Evolutionary conservation across 2,329 filamentous ascomycete species (phyloP), one percentile per base, ranked within the genome.

Genomic region (Graphilbum fragrans): DNA sequence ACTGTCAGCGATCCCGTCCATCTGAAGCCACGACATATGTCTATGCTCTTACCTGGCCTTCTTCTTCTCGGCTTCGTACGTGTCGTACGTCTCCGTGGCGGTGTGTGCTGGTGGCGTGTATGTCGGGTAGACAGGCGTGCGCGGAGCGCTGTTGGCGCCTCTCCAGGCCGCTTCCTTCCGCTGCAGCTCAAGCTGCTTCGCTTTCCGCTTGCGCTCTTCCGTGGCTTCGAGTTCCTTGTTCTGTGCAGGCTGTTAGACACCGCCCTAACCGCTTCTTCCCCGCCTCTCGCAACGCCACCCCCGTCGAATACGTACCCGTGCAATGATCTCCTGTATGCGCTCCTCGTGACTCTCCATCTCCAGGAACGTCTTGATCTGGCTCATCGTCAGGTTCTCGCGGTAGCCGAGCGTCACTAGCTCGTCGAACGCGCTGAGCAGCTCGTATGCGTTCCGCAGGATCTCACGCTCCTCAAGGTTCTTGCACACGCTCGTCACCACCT

Each of bases 331-430:
- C 63, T 98, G 92, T 52, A 98, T 96, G 58, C 92, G 80, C 72
- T 98, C 92, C 65, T 98, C 93, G 57, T 98, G 92, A 63, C 83
- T 92, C 64, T 98, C 92, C 92, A 98, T 98, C 58, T 96, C 93
- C 52, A 98, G 64, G 71, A 98, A 98, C 3, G 92, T 95, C 74
- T 93, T 95, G 70, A 98, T 98, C 66, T 98, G 93, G 63, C 80
- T 86, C 54, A 98, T 77, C 20, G 90, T 93, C 52, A 98, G 67
- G 63, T 98, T 98, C 67, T 98, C 92, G 56, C 92, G 69, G 66
- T 98, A 96, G 12, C 92, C 92, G 48, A 94, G 70, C 1, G 90
- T 95, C 46, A 98, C 90, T 45, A 98, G 74, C 67, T 98, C 92
- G 57, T 98, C 92, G 55, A 96, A 98, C 37, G 92, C 92, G 60